phyloP scores from a whole-genome alignment of 1,139 yeast species.

The Sugiyamaella grinbergsii region DNA sequence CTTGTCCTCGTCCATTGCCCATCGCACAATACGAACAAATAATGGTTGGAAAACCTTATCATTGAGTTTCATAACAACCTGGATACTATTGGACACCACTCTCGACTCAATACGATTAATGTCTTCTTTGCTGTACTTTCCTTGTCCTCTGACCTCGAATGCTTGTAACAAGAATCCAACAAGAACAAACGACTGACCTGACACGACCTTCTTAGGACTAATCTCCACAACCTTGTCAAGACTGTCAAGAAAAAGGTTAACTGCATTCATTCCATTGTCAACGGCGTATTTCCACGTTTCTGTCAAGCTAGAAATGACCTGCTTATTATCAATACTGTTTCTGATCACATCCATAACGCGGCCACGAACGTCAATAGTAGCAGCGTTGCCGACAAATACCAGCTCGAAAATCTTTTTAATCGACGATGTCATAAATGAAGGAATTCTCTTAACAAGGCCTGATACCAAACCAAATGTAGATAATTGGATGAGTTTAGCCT shows the following conservation, averaged over 20 bases:
- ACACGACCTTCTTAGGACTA: constrained; percentile 73
- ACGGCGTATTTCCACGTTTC: constrained; percentile 64
- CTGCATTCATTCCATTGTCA: constrained; percentile 48
- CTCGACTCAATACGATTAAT: constrained; percentile 78
- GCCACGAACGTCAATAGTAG: constrained; percentile 61
- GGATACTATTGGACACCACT: constrained; percentile 71
- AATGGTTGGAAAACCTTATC: constrained; percentile 92
- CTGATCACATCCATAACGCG: constrained; percentile 66
- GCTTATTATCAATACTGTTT: constrained; percentile 66
- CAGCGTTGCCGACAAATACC: constrained; percentile 53
- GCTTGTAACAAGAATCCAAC: constrained; percentile 70
- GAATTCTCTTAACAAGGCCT: constrained; percentile 77
- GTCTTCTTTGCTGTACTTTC: constrained; percentile 72
- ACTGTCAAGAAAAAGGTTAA: constrained; percentile 69
- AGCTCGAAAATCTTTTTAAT: constrained; percentile 61
- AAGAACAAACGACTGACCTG: constrained; percentile 67
- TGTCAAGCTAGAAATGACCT: constrained; percentile 61
- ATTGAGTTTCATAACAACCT: constrained; percentile 83
- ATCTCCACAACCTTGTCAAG: constrained; percentile 66
- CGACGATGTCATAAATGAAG: constrained; percentile 77
- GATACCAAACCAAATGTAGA: constrained; percentile 74
- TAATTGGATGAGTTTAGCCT: constrained; percentile 42
- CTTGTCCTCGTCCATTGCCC: constrained; percentile 83
- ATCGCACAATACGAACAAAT: constrained; percentile 82
- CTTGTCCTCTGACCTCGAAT: constrained; percentile 56